A percentile compares a stretch with the other conserved stretches of the same genome.
Conservation (phyloP, 2,329 filamentous ascomycete genomes). For the Talaromyces sp. region DNA sequence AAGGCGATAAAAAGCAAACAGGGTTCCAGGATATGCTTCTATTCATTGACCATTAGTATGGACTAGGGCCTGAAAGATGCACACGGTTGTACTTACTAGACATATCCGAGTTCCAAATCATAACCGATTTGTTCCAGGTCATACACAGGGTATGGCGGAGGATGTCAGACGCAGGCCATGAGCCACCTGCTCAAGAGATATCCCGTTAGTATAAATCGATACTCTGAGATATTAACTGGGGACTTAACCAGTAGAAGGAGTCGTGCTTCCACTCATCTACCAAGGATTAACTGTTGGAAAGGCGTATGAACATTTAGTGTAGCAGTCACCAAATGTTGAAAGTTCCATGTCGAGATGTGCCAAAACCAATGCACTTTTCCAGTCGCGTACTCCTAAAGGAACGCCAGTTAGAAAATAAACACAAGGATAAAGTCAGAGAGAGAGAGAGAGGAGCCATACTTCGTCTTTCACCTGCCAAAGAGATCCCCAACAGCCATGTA, state of each 20-base stretch:
- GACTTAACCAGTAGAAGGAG: neutral
- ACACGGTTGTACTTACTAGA: no score
- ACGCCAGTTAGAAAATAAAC: neutral
- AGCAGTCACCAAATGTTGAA: neutral
- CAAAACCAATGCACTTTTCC: neutral
- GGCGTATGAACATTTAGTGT: neutral
- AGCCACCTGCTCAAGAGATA: no score
- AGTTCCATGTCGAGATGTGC: neutral
- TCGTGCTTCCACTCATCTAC: no score
- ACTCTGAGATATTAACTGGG: neutral
- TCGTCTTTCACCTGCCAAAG: neutral
- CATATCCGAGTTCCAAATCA: no score
- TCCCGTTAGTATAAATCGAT: neutral
- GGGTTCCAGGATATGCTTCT: neutral
- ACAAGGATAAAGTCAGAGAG: neutral
- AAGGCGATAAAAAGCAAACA: neutral
- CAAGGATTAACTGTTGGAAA: no score
- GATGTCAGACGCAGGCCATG: no score
- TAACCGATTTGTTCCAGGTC: no score
- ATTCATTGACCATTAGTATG: no score
- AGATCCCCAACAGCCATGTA: neutral
- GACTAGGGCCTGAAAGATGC: no score
- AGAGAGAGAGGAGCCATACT: neutral
- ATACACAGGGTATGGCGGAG: no score
- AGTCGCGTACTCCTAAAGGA: neutral